Base-by-base conservation (phyloP, 2,329 filamentous ascomycete genomes). In the Didymella lethalis region DNA sequence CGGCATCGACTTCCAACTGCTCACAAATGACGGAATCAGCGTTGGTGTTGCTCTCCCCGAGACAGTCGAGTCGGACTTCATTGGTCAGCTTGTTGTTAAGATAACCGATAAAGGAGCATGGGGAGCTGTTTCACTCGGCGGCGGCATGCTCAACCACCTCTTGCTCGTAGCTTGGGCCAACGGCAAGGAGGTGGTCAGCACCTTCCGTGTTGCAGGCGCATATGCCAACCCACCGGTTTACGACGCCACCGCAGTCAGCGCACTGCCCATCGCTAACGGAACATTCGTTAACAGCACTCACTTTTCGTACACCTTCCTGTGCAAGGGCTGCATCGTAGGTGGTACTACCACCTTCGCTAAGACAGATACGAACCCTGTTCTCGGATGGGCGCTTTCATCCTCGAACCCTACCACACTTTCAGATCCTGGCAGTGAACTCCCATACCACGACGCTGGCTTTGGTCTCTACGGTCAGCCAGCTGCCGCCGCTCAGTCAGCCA, bases 241-340 rank as follows among this genome's bases (percentile, higher is more conserved):
- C 46, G 56, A 54, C 50, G 82, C 82, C 65, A 76, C 78, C 3
- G 75, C 76, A 23, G 77, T 80, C 31, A 77, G 77, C 12, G 65
- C 81, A 16, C 67, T 67, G 2, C 78, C 82, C 14, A 85, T 85
- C 61, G 73, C 81, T 25, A 81, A 82, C 23, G 83, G 83, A 26
- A 84, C 82, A 1, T 84, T 81, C 25, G 71, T 84, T 57, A 85
- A 85, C 75, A 75, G 72, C 60, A 85, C 83, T 1, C 81, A 85
- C 62, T 81, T 80, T 67, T 81, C 81, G 2, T 84, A 82, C 62
- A 86, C 84, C 0, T 86, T 85, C 71, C 77, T 85, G 36, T 86
- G 84, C 65, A 65, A 60, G 11, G 71, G 68, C 16, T 77, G 75
- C 52, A 73, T 78, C 23, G 67, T 62, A 16, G 57, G 59, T 28